These are phyloP conservation scores for Porcisia deanei DNA, from an alignment of 208 protist species.

Conservation along the genomic window DNA sequence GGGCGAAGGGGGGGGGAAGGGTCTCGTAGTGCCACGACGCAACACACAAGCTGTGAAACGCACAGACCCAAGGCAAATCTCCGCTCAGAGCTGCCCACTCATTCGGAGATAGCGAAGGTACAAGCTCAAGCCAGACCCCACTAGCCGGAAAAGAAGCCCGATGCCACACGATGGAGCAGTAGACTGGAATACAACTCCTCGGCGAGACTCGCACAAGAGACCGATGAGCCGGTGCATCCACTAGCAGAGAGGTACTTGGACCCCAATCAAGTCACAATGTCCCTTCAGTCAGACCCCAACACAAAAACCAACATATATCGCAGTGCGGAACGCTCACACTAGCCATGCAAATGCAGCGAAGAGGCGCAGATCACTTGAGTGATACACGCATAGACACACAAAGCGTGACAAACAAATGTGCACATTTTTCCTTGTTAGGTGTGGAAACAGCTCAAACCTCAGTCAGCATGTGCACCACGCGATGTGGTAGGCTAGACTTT, in stretches of 20 bases:
- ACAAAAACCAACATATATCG: not conserved
- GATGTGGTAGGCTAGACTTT: constrained; percentile 61
- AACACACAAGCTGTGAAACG: not conserved
- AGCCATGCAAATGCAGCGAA: constrained; percentile 3
- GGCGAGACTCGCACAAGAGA: not conserved
- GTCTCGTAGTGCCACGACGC: not conserved
- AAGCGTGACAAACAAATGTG: not conserved
- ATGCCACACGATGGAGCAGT: not conserved
- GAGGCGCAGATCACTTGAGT: not conserved
- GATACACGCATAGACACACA: not conserved
- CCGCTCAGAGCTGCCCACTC: not conserved
- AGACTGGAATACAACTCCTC: not conserved
- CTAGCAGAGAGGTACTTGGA: not conserved
- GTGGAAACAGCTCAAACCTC: constrained; percentile 3
- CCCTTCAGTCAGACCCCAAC: not conserved
- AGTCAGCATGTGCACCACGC: constrained; percentile 76
- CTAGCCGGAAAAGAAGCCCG: not conserved
- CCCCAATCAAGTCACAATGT: not conserved
- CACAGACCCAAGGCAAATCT: not conserved
- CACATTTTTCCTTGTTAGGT: not conserved
- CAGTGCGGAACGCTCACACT: not conserved
- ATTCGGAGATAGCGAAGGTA: not conserved
- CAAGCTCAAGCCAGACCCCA: not conserved
- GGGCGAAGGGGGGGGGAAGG: not conserved
- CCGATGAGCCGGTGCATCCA: constrained; percentile 1